Percentiles rank a stretch among this genome's conserved stretches.
These are phyloP conservation scores for Echinosophora koreensis DNA, from an alignment of 306 rosid genomes.

Conservation along the genomic window DNA sequence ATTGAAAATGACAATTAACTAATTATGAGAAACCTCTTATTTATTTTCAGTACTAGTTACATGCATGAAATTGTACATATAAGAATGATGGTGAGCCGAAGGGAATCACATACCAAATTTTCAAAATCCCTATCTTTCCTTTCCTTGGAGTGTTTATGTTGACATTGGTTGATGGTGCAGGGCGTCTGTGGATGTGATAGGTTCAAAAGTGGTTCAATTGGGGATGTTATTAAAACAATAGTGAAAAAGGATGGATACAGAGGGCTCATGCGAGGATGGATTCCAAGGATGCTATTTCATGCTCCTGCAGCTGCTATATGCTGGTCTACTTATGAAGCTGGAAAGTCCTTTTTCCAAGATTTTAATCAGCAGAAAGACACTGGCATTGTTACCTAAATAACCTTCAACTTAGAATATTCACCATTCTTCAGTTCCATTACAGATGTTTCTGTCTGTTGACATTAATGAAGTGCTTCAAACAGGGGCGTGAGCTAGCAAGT, in stretches of 20 bases:
- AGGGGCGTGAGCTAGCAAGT: conserved; percentile 39
- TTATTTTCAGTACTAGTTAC: no score
- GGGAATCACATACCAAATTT: not conserved
- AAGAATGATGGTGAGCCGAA: not conserved
- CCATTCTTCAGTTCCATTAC: conserved; percentile 47
- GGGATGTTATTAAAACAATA: conserved; percentile 76
- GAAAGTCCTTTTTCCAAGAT: conserved; percentile 80
- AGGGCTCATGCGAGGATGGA: conserved; percentile 97
- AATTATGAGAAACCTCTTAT: no score
- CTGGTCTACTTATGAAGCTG: conserved; percentile 98
- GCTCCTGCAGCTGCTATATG: conserved; percentile 99
- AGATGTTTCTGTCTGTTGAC: conserved; percentile 35
- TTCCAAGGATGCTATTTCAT: conserved; percentile 96
- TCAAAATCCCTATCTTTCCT: not conserved
- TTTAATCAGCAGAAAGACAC: conserved; percentile 51
- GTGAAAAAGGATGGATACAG: conserved; percentile 80
- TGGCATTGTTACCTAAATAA: conserved; percentile 56
- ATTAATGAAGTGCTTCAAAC: conserved; percentile 31
- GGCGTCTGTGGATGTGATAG: conserved; percentile 97
- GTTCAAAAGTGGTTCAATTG: conserved; percentile 81
- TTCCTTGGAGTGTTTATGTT: conserved; percentile 26
- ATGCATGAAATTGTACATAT: no score
- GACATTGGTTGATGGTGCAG: conserved; percentile 59
- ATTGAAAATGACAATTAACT: no score
- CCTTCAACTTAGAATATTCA: conserved; percentile 34